These are phyloP conservation scores for Prunus mume DNA, from an alignment of 306 rosid genomes.

Conservation along the genomic window DNA sequence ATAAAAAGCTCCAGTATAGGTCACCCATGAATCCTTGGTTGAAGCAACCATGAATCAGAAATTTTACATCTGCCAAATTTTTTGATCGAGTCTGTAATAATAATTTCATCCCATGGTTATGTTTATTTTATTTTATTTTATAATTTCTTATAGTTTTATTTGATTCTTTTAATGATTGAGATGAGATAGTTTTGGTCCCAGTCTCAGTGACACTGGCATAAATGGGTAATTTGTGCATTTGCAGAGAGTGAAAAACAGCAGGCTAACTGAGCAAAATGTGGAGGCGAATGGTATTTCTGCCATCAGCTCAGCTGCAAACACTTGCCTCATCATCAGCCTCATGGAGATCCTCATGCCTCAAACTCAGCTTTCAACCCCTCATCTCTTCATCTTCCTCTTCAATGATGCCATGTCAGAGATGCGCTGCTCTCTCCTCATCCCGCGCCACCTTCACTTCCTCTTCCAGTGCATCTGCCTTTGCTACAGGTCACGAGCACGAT, in stretches of 20 bases:
- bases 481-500: neutral
- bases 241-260: constrained; percentile 1
- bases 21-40: neutral
- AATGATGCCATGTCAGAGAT: neutral
- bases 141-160: neutral
- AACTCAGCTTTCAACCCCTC: neutral
- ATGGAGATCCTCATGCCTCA: neutral
- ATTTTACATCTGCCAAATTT: neutral
- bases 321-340: neutral
- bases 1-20: neutral
- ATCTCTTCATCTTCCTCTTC: neutral
- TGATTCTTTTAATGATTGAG: neutral
- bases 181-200: neutral
- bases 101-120: neutral
- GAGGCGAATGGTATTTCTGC: neutral
- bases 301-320: neutral
- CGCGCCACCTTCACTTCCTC: neutral
- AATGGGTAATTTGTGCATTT: neutral
- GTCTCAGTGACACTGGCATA: neutral
- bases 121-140: neutral
- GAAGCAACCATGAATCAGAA: neutral
- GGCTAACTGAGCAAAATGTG: constrained; percentile 7
- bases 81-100: neutral
- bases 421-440: neutral
- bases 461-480: constrained; percentile 13